Conservation (phyloP, 495 filamentous ascomycete species). For the Penicillium cataractarum region DNA sequence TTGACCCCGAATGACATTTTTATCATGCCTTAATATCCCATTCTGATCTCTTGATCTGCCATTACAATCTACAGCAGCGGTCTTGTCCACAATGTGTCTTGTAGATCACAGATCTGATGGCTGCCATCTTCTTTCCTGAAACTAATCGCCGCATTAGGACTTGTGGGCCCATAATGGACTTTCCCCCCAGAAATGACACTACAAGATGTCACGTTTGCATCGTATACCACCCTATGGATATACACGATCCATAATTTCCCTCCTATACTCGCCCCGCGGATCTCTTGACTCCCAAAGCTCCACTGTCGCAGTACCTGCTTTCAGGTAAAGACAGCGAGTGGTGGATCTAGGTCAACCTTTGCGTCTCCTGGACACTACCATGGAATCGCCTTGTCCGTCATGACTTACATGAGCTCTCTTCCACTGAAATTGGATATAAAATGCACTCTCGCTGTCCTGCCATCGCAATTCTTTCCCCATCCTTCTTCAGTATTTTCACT, state of each 20-base stretch:
- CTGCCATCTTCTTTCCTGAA: slow-evolving; percentile 1
- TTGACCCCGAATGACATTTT: not conserved
- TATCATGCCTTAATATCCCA: not conserved
- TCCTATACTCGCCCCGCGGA: slow-evolving; percentile 23
- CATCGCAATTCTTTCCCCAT: slow-evolving; percentile 10
- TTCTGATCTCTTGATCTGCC: not conserved
- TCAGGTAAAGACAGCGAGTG: slow-evolving; percentile 23
- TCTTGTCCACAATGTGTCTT: not conserved
- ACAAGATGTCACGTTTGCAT: slow-evolving; percentile 40
- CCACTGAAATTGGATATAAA: slow-evolving; percentile 39
- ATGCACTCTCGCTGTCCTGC: slow-evolving; percentile 12
- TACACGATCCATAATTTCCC: slow-evolving; percentile 19
- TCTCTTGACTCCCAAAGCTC: slow-evolving; percentile 31
- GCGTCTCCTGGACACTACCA: slow-evolving; percentile 37
- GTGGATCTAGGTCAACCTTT: slow-evolving; percentile 33
- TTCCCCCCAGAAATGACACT: slow-evolving; percentile 32
- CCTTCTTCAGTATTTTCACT: slow-evolving; percentile 39
- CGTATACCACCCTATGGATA: slow-evolving; percentile 15
- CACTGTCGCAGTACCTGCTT: slow-evolving; percentile 23
- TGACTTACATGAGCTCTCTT: slow-evolving; percentile 14
- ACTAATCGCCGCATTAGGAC: slow-evolving; percentile 38
- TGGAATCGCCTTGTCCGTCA: slow-evolving; percentile 29
- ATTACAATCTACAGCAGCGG: not conserved
- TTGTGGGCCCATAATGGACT: slow-evolving; percentile 15
- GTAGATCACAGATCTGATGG: slow-evolving; percentile 6